Conservation (phyloP, 2,329 filamentous ascomycete species). For the Penicillium psychrosexuale region DNA sequence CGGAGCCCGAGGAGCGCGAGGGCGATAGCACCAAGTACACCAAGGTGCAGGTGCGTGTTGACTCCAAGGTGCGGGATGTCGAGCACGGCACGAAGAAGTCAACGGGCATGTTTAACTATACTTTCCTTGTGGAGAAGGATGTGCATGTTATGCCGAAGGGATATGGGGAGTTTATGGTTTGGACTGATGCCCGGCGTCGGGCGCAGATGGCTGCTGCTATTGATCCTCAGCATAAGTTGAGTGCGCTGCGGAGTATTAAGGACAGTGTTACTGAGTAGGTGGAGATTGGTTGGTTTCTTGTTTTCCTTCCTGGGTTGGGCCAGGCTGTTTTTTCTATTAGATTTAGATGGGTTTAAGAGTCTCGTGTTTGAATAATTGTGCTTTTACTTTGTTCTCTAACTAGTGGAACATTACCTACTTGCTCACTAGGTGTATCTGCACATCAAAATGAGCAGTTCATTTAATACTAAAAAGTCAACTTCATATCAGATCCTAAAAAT, state of each 20-base stretch:
- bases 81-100: slow-evolving; percentile 66
- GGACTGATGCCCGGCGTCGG: slow-evolving; percentile 58
- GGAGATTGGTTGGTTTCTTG: neutral
- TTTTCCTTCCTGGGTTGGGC: neutral
- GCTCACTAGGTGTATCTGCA: neutral
- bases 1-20: slow-evolving; percentile 56
- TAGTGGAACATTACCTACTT: neutral
- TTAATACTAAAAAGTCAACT: neutral
- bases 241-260: slow-evolving; percentile 33
- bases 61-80: slow-evolving; percentile 69
- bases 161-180: slow-evolving; percentile 64
- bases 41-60: slow-evolving; percentile 67
- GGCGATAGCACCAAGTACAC: slow-evolving; percentile 52
- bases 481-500: neutral
- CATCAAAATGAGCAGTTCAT: neutral
- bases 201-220: slow-evolving; percentile 52
- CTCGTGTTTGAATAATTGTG: neutral
- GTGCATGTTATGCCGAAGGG: slow-evolving; percentile 64
- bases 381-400: neutral
- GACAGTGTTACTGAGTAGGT: slow-evolving; percentile 41
- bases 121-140: slow-evolving; percentile 63
- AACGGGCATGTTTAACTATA: slow-evolving; percentile 74
- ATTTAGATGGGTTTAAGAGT: neutral
- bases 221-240: slow-evolving; percentile 33
- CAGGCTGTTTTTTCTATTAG: neutral